A percentile compares a stretch with the other conserved stretches of the same genome.
phyloP scores from a whole-genome alignment of 106 monocot genomes.

The Acorus gramineus region DNA sequence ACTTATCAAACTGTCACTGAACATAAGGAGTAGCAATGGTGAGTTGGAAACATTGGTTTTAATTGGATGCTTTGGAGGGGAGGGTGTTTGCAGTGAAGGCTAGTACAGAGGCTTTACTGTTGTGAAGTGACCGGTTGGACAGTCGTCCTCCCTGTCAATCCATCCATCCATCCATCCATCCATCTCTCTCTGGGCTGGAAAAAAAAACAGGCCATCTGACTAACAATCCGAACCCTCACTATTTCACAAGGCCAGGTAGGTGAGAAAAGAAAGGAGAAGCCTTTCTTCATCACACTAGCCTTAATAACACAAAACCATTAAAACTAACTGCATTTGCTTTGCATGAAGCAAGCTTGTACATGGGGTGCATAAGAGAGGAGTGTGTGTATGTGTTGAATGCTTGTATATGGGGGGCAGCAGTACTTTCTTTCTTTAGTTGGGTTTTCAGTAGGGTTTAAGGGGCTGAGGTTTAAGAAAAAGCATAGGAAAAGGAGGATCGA shows the following conservation, averaged over 20 bases:
- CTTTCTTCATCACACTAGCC: too few species aligned
- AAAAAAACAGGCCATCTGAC: too few species aligned
- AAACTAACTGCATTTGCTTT: too few species aligned
- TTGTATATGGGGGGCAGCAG: too few species aligned
- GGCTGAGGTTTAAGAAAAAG: slow-evolving; percentile 7
- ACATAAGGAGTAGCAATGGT: slow-evolving; percentile 4
- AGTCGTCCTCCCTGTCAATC: slow-evolving; percentile 53
- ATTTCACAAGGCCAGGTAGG: too few species aligned
- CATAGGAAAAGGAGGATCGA: slow-evolving; percentile 22
- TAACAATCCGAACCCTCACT: too few species aligned
- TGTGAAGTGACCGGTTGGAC: slow-evolving; percentile 75
- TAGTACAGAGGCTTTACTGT: slow-evolving; percentile 62
- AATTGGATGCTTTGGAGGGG: slow-evolving; percentile 9
- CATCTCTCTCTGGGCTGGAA: too few species aligned
- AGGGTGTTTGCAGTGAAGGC: slow-evolving; percentile 21
- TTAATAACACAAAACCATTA: too few species aligned
- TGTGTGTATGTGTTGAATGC: too few species aligned
- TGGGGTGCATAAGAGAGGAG: too few species aligned
- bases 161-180: slow-evolving; percentile 6
- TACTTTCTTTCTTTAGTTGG: not conserved
- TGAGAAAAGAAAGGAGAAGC: too few species aligned
- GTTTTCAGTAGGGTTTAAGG: slow-evolving; percentile 9
- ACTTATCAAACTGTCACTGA: slow-evolving; percentile 3
- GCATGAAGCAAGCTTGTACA: too few species aligned
- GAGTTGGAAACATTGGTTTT: slow-evolving; percentile 9